phyloP scores from a whole-genome alignment of 2,329 filamentous ascomycete species.

The Arthrobotrys musiformis region DNA sequence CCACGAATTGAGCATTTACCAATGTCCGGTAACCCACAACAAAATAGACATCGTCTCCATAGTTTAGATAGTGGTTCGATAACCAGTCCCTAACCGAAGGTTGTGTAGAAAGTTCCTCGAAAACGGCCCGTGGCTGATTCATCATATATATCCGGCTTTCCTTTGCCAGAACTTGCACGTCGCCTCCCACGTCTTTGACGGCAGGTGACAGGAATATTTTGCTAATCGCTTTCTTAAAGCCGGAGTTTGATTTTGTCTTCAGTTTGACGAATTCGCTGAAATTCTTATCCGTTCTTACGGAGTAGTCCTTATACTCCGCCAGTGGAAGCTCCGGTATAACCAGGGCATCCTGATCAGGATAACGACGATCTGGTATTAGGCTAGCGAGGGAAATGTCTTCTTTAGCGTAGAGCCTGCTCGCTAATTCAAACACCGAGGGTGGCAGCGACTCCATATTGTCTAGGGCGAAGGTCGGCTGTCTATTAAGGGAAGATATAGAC shows the following conservation, averaged over 20 bases:
- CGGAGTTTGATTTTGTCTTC: conserved; percentile 12
- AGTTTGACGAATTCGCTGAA: conserved; percentile 32
- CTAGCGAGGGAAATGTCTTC: conserved; percentile 28
- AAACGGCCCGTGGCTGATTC: conserved; percentile 22
- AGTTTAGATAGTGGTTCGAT: not conserved
- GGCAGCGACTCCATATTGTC: conserved; percentile 3
- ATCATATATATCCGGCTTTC: conserved; percentile 39
- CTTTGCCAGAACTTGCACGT: conserved; percentile 34
- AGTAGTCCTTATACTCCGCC: conserved; percentile 25
- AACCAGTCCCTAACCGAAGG: conserved; percentile 6
- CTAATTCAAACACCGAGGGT: conserved; percentile 13
- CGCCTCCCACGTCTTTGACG: conserved; percentile 18
- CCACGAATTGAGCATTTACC: conserved; percentile 30
- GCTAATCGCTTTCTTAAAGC: conserved; percentile 25
- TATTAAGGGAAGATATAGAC: not conserved
- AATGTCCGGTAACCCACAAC: conserved; percentile 36
- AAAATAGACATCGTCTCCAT: conserved; percentile 27
- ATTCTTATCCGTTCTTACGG: conserved; percentile 27
- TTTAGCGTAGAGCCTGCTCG: conserved; percentile 27
- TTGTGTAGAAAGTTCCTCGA: conserved; percentile 14
- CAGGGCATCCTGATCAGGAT: conserved; percentile 37
- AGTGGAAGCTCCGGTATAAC: not conserved
- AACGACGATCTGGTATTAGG: conserved; percentile 30
- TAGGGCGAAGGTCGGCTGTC: not conserved
- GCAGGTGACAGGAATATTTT: conserved; percentile 31